Percentiles rank a stretch among this genome's conserved stretches.
phyloP scores from a whole-genome alignment of 805 yeast species.

The Wickerhamomyces chaumierensis region DNA sequence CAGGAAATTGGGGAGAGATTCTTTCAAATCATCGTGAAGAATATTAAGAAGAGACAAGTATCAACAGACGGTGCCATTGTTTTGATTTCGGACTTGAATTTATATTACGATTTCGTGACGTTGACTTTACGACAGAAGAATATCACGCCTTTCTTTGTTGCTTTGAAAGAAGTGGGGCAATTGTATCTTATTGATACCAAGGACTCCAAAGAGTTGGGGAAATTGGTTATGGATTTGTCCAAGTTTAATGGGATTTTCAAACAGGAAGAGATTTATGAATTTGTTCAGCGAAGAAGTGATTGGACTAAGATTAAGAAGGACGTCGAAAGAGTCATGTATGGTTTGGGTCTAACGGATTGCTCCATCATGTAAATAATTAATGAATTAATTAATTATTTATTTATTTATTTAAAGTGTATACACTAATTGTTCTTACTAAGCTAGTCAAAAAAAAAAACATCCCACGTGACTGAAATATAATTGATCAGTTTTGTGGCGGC shows the following conservation, averaged over 20 bases:
- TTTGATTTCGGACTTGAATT: conserved; percentile 72
- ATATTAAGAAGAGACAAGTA: conserved; percentile 60
- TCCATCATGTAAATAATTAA: conserved; percentile 39
- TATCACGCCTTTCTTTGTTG: conserved; percentile 64
- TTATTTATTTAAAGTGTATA: too few relatives aligned
- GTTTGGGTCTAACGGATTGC: conserved; percentile 77
- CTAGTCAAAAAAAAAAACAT: too few relatives aligned
- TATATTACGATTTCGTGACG: conserved; percentile 62
- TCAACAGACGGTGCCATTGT: conserved; percentile 77
- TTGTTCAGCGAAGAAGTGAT: conserved; percentile 78
- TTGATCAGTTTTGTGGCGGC: too few relatives aligned
- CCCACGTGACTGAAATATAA: too few relatives aligned
- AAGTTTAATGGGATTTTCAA: conserved; percentile 82
- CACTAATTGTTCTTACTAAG: too few relatives aligned
- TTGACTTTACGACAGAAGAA: conserved; percentile 48
- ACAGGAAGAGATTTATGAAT: conserved; percentile 91
- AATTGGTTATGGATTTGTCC: conserved; percentile 69
- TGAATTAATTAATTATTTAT: too few relatives aligned
- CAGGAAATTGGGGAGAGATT: conserved; percentile 89
- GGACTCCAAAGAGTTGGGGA: conserved; percentile 78
- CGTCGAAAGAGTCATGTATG: conserved; percentile 93
- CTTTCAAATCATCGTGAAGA: conserved; percentile 63
- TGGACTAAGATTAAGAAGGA: conserved; percentile 69
- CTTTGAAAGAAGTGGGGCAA: conserved; percentile 78
- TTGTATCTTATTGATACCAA: conserved; percentile 60